Evolutionary conservation across 192 early-diverging fungal genomes (phyloP).

Genomic region (Coemansia sp.): DNA sequence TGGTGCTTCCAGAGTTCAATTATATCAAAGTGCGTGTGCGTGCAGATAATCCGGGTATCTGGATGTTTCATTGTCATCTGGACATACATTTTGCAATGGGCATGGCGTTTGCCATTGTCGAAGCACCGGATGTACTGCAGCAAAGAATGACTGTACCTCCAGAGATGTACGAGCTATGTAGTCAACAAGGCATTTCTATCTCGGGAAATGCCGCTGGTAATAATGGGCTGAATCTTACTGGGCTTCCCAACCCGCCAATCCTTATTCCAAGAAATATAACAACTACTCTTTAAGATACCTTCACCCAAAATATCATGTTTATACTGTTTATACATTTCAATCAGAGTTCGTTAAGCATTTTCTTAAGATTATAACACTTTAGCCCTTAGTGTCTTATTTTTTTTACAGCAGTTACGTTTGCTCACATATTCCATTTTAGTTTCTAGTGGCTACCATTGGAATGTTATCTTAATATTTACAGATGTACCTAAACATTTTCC

Average conservation of each 20-base stretch:
- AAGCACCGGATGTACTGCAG: slow-evolving; percentile 63
- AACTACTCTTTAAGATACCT: background rate
- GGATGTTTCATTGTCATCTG: slow-evolving; percentile 81
- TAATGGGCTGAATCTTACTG: slow-evolving; percentile 61
- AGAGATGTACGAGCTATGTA: slow-evolving; percentile 58
- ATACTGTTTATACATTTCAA: slow-evolving; percentile 45
- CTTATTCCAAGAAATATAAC: background rate
- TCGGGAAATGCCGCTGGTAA: slow-evolving; percentile 79
- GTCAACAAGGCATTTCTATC: slow-evolving; percentile 50
- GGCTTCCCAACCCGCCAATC: slow-evolving; percentile 19
- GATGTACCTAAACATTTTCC: too few species aligned
- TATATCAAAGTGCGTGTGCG: slow-evolving; percentile 66
- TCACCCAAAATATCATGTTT: background rate
- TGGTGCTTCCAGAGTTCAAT: slow-evolving; percentile 58
- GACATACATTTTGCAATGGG: slow-evolving; percentile 62
- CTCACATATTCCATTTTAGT: too few species aligned
- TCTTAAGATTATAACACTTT: too few species aligned
- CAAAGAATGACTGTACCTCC: slow-evolving; percentile 46
- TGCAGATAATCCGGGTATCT: slow-evolving; percentile 79
- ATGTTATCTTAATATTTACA: too few species aligned
- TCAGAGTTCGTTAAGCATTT: too few species aligned
- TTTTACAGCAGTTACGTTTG: too few species aligned
- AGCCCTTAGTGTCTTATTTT: too few species aligned
- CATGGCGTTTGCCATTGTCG: slow-evolving; percentile 66
- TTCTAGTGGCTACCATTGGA: too few species aligned